These are phyloP conservation scores for Trichoderma lentiforme DNA, from an alignment of 2,329 filamentous ascomycete species.

Conservation along the genomic window DNA sequence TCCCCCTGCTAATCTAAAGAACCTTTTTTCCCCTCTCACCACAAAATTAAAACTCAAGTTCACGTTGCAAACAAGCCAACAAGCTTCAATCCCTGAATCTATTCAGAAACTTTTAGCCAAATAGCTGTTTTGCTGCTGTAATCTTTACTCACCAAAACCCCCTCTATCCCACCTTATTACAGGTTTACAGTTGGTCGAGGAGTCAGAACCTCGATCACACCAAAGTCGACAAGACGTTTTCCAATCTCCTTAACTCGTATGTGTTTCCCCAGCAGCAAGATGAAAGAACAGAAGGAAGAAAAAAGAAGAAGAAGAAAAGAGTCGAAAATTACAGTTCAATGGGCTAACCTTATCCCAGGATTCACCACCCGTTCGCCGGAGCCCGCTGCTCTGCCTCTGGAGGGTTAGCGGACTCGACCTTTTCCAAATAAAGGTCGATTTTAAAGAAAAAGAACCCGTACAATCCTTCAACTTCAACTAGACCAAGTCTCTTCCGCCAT, in stretches of 20 bases:
- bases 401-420: conserved; percentile 69
- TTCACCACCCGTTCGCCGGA: conserved; percentile 95
- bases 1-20: background rate
- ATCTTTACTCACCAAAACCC: background rate
- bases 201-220: conserved; percentile 51
- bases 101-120: background rate
- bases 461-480: conserved; percentile 21
- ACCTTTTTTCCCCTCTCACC: background rate
- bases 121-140: background rate
- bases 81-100: background rate
- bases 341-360: conserved; percentile 50
- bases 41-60: background rate
- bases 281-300: background rate
- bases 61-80: background rate
- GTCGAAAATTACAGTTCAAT: background rate
- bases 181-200: conserved; percentile 46
- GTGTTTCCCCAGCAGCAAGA: conserved; percentile 32
- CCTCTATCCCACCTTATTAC: conserved; percentile 11
- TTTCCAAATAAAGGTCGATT: conserved; percentile 51
- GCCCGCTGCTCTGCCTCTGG: conserved; percentile 89
- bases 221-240: conserved; percentile 87
- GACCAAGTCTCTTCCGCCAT: conserved; percentile 48
- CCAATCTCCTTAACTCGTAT: conserved; percentile 96
- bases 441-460: conserved; percentile 30
- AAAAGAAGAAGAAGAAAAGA: background rate